Evolutionary conservation across 805 yeast species (phyloP).

Genomic region (Candida sithepensis): DNA sequence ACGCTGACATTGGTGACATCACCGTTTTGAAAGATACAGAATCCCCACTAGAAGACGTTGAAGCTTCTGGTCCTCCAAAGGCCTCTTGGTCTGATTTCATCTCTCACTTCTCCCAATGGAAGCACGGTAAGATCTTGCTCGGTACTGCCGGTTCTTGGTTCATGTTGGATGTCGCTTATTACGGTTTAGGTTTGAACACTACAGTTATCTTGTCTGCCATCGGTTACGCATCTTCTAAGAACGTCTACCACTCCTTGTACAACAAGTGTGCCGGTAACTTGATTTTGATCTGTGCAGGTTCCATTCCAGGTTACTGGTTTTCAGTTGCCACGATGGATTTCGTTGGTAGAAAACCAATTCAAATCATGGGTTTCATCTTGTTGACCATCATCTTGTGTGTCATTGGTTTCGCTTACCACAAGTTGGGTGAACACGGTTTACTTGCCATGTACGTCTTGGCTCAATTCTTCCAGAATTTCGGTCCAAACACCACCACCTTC

Average conservation of each 20-base stretch:
- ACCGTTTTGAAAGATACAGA: slow-evolving; percentile 45
- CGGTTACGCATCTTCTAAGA: slow-evolving; percentile 72
- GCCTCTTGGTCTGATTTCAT: slow-evolving; percentile 76
- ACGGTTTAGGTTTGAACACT: slow-evolving; percentile 83
- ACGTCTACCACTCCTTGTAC: slow-evolving; percentile 68
- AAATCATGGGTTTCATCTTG: slow-evolving; percentile 68
- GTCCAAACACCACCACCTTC: slow-evolving; percentile 91
- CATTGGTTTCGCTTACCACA: slow-evolving; percentile 82
- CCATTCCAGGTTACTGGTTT: slow-evolving; percentile 91
- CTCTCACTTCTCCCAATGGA: slow-evolving; percentile 80
- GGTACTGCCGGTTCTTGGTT: slow-evolving; percentile 95
- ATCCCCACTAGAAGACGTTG: slow-evolving; percentile 33
- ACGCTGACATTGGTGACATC: slow-evolving; percentile 43
- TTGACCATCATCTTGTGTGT: slow-evolving; percentile 71
- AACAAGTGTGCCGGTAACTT: slow-evolving; percentile 88
- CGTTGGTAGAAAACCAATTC: slow-evolving; percentile 83
- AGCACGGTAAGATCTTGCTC: slow-evolving; percentile 72
- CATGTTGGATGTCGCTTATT: slow-evolving; percentile 83
- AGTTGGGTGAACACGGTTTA: slow-evolving; percentile 59
- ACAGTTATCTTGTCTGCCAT: slow-evolving; percentile 76
- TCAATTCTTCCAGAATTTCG: slow-evolving; percentile 88
- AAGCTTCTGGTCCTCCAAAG: slow-evolving; percentile 58
- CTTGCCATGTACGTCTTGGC: slow-evolving; percentile 74
- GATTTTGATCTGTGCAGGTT: slow-evolving; percentile 91
- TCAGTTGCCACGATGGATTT: slow-evolving; percentile 76